A percentile compares a stretch with the other conserved stretches of the same genome.
Evolutionary conservation across 2,329 filamentous ascomycete genomes (phyloP).

Genomic region (Xylaria sp.): DNA sequence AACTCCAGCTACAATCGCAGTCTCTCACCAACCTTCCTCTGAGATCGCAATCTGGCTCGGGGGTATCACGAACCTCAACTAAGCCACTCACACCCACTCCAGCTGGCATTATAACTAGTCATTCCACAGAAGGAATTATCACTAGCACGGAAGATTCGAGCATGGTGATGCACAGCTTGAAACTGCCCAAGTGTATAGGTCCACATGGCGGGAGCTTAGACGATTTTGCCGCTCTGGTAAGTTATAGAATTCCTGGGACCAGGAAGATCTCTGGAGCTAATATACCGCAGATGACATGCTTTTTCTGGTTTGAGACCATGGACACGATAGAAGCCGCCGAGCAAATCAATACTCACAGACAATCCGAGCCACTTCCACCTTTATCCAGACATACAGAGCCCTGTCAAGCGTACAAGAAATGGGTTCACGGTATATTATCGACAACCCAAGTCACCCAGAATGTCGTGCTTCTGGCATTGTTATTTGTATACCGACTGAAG

Average conservation of each 20-base stretch:
- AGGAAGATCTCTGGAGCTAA: conserved; percentile 36
- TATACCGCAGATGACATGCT: conserved; percentile 80
- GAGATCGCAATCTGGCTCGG: conserved; percentile 39
- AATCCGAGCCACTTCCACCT: conserved; percentile 54
- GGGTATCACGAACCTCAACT: conserved; percentile 51
- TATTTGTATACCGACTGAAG: conserved; percentile 95
- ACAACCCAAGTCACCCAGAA: conserved; percentile 98
- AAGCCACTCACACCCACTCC: conserved; percentile 55
- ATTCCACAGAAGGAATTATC: conserved; percentile 48
- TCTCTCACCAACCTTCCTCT: conserved; percentile 35
- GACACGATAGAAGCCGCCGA: conserved; percentile 82
- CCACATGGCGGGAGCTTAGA: conserved; percentile 79
- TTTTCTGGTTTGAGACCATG: conserved; percentile 97
- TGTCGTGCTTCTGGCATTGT: conserved; percentile 86
- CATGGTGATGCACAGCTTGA: conserved; percentile 69
- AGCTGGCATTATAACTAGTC: conserved; percentile 45
- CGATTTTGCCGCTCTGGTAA: conserved; percentile 85
- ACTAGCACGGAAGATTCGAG: conserved; percentile 54
- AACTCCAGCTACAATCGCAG: conserved; percentile 50
- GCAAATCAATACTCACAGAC: conserved; percentile 59
- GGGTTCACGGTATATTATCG: conserved; percentile 89
- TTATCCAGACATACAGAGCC: conserved; percentile 80
- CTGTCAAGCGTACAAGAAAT: conserved; percentile 85
- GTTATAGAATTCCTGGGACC: conserved; percentile 41
- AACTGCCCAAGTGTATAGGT: conserved; percentile 81